These are phyloP conservation scores for Colletotrichum sansevieriae DNA, from an alignment of 2,329 filamentous ascomycete species.

Conservation along the genomic window DNA sequence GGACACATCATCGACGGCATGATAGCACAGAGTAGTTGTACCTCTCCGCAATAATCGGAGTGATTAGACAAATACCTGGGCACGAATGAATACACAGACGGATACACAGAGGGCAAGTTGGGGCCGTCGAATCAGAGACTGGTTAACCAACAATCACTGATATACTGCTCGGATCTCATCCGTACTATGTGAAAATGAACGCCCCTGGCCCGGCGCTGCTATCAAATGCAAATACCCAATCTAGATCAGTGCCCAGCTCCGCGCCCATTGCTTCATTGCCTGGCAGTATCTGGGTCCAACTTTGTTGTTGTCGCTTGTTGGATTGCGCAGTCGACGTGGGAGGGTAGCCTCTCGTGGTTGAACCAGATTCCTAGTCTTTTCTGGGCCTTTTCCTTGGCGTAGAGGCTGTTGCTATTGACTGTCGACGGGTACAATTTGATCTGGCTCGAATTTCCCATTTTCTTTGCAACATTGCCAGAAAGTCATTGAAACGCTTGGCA, in stretches of 20 bases:
- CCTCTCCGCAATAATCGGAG: neutral
- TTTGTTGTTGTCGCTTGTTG: constrained; percentile 3
- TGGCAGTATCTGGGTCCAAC: neutral
- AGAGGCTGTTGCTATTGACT: neutral
- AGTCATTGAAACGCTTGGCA: constrained; percentile 44
- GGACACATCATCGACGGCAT: neutral
- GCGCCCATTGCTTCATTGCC: constrained; percentile 4
- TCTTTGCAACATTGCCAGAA: constrained; percentile 44
- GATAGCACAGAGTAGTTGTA: too few relatives aligned
- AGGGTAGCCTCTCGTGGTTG: neutral
- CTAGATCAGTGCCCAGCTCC: constrained; percentile 4
- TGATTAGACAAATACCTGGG: too few relatives aligned
- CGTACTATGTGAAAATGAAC: neutral
- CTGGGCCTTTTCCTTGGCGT: constrained; percentile 5
- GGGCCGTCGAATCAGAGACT: too few relatives aligned
- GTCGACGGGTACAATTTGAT: neutral
- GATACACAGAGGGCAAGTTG: too few relatives aligned
- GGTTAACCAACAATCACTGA: too few relatives aligned
- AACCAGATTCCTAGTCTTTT: constrained; percentile 6
- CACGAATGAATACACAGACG: too few relatives aligned
- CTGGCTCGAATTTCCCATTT: constrained; percentile 10
- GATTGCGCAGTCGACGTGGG: neutral
- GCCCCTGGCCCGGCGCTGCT: constrained; percentile 5
- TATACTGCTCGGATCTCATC: too few relatives aligned
- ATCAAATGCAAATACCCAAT: constrained; percentile 16